These are phyloP conservation scores for Candida verbasci DNA, from an alignment of 805 yeast species.

Conservation along the genomic window DNA sequence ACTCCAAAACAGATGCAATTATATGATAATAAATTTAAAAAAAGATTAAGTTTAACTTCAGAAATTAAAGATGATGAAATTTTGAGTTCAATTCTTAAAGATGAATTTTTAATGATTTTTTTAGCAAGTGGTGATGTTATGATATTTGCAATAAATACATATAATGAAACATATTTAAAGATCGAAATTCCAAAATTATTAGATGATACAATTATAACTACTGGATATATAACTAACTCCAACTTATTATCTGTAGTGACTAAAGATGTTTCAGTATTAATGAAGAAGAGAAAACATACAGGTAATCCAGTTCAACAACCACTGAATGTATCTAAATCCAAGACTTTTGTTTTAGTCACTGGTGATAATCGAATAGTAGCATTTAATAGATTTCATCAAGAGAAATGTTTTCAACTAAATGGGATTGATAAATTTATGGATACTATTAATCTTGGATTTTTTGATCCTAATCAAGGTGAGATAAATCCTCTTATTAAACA, in stretches of 20 bases:
- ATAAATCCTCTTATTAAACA: slow-evolving; percentile 78
- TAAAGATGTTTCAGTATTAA: slow-evolving; percentile 22
- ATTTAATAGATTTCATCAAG: slow-evolving; percentile 52
- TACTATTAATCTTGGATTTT: slow-evolving; percentile 37
- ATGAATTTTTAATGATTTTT: slow-evolving; percentile 60
- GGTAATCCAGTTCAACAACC: slow-evolving; percentile 5
- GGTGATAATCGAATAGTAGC: slow-evolving; percentile 72
- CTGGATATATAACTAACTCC: slow-evolving; percentile 59
- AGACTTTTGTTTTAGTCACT: slow-evolving; percentile 60
- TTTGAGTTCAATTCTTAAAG: slow-evolving; percentile 57
- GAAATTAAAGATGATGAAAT: slow-evolving; percentile 46
- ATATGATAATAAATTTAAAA: slow-evolving; percentile 56
- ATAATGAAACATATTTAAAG: slow-evolving; percentile 28
- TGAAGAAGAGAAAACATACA: slow-evolving; percentile 27
- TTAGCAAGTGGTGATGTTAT: slow-evolving; percentile 68
- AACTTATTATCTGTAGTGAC: slow-evolving; percentile 26
- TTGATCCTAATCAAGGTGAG: slow-evolving; percentile 47
- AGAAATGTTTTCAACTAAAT: slow-evolving; percentile 50
- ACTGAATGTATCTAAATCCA: slow-evolving; percentile 23
- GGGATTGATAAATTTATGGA: slow-evolving; percentile 46
- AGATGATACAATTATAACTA: slow-evolving; percentile 54
- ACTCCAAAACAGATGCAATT: slow-evolving; percentile 61
- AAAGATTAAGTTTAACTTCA: slow-evolving; percentile 34
- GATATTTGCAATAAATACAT: slow-evolving; percentile 42
- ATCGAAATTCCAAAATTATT: slow-evolving; percentile 39